Base-by-base conservation (phyloP, 1,139 yeast genomes). In the Taphrina flavorubra region DNA sequence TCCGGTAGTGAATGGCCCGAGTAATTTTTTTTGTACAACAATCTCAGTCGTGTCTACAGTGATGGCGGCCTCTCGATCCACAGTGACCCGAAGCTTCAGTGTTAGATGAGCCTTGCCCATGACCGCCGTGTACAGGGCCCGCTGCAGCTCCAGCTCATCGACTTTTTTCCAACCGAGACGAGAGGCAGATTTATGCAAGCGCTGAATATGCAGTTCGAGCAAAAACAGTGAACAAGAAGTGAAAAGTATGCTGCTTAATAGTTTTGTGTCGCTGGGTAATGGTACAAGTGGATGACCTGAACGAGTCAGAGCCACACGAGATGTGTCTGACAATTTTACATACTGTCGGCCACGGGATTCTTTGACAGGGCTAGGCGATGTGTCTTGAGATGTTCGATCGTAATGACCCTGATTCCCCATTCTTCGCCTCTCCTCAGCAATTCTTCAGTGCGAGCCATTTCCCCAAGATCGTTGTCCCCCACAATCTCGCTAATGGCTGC, bases 401-500 rank as follows among this genome's bases (percentile, higher is more conserved):
- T 89, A 73, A 94, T 87, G 53, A 92, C 81, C 77, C 89, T 89
- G 71, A 95, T 81, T 63, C 82, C 82, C 75, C 85, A 87, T 73
- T 84, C 78, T 74, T 84, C 79, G 57, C 92, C 84, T 77, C 94
- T 92, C 74, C 81, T 80, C 64, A 85, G 79, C 79, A 98, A 94
- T 77, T 94, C 97, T 73, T 87, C 89, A 73, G 92, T 81, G 78
- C 99, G 86, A 87, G 94, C 92, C 99, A 95, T 95, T 72, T 89
- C 82, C 0, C 99, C 99, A n/a, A 25, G 31, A 76, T 94, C 98
- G 68, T 87, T 89, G 74, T 92, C 98, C 72, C 90, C 85, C 40
- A 95, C 98, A 75, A 95, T 82, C 79, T 95, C 99, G 78, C 98
- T 90, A 73, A 95, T 94, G 53, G 90, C 95, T 10, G 90, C 96